Evolutionary conservation across 148 eudicot species (phyloP).

Genomic region (Silene conica): DNA sequence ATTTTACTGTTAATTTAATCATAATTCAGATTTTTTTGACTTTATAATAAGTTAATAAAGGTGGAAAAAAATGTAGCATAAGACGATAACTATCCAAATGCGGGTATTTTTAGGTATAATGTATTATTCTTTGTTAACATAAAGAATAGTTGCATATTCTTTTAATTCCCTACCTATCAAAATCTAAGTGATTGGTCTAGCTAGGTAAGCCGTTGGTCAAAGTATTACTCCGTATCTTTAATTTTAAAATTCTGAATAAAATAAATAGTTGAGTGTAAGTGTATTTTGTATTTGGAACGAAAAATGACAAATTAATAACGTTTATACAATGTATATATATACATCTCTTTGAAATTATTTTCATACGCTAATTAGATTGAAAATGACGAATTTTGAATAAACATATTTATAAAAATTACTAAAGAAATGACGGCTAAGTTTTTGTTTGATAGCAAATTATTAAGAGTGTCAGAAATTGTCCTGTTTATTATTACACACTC

Average conservation of each 20-base stretch:
- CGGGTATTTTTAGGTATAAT: neutral
- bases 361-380: no score
- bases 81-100: neutral
- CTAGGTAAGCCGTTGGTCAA: neutral
- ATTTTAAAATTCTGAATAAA: neutral
- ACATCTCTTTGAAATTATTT: no score
- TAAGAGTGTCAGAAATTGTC: no score
- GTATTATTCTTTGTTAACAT: neutral
- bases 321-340: no score
- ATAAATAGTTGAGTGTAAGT: neutral
- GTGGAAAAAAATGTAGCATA: neutral
- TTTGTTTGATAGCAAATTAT: no score
- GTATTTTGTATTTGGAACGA: no score
- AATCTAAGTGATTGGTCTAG: neutral
- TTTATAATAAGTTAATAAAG: neutral
- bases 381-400: no score
- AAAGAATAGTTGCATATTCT: slow-evolving; percentile 5
- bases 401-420: no score
- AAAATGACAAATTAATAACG: no score
- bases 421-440: no score
- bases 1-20: no score
- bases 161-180: slow-evolving; percentile 8
- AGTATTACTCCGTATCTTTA: neutral
- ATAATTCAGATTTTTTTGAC: neutral
- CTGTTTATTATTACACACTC: no score